Base-by-base conservation (phyloP, 2,329 filamentous ascomycete genomes). In the Helotiales sp. region DNA sequence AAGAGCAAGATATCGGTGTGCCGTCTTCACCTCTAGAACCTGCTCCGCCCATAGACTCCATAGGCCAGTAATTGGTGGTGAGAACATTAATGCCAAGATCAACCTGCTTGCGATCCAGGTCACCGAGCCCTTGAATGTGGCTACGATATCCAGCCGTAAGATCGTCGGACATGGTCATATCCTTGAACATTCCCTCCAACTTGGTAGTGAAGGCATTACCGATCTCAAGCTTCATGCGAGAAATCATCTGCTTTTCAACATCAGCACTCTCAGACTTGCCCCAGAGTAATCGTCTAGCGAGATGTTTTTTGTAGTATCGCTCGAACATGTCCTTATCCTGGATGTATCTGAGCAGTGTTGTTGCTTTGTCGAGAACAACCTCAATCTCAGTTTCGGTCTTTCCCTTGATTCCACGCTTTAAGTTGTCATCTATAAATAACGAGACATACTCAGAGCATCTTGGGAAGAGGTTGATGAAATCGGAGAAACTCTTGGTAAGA, bases 131-230 rank as follows among this genome's bases (percentile, higher is more conserved):
- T 32, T 81, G 79, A 55, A 88, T 88, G 70, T 95, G 87, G 17
- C 86, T 85, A 71, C 90, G 91, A 81, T 96, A 98, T 64, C 86
- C 88, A 13, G 88, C 81, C 0, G 92, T 93, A 28, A 97, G 85
- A 71, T 97, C 95, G 63, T 91, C 89, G 0, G 94, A 97, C 13
- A 94, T 89, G 17, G 90, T 88, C 87, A 98, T 94, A 76, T 99
- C 96, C 80, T 93, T 94, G 83, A 99, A 97, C 93, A 99, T 98
- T 71, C 93, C 92, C 77, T 99, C 96, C 52, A 99, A 88, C 77
- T 96, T 97, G 75, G 88, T 84, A 0, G 96, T 98, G 78, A 98
- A 98, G 72, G 93, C 90, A 78, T 96, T 97, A 45, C 96, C 96
- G 61, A 98, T 88, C 78, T 97, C 95, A 76, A 96, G 88, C 85